These are phyloP conservation scores for Phytophthora tubulina DNA, from an alignment of 352 stramenopile species.

Conservation along the genomic window DNA sequence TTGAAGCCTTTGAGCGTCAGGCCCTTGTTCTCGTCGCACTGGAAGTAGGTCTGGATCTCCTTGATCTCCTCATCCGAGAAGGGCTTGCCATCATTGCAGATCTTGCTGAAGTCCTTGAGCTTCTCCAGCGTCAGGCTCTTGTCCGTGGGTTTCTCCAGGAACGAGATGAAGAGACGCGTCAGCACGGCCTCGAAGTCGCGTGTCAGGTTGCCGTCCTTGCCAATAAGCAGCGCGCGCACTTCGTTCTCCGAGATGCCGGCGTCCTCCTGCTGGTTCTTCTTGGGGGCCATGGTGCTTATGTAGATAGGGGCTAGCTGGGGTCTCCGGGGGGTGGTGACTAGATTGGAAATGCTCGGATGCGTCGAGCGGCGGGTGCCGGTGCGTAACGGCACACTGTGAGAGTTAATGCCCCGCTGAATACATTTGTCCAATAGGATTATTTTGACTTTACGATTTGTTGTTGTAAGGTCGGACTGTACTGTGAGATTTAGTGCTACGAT, in stretches of 20 bases:
- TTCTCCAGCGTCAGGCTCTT: conserved; percentile 86
- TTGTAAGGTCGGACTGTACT: conserved; percentile 27
- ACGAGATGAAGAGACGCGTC: conserved; percentile 88
- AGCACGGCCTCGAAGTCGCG: conserved; percentile 89
- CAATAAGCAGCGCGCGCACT: conserved; percentile 84
- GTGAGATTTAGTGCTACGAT: conserved; percentile 18
- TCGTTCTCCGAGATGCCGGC: conserved; percentile 82
- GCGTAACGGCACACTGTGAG: conserved; percentile 22
- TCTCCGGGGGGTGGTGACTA: conserved; percentile 30
- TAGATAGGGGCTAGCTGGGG: neutral
- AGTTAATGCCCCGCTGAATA: conserved; percentile 21
- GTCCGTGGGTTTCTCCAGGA: conserved; percentile 82
- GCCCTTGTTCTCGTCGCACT: conserved; percentile 92
- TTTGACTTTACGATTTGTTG: neutral
- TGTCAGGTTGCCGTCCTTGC: conserved; percentile 84
- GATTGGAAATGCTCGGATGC: conserved; percentile 45
- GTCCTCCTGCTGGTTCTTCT: conserved; percentile 65
- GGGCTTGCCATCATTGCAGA: conserved; percentile 89
- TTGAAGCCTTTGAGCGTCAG: conserved; percentile 91
- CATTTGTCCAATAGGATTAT: neutral
- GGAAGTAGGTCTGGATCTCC: conserved; percentile 93
- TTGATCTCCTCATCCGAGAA: conserved; percentile 92
- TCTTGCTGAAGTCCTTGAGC: conserved; percentile 91
- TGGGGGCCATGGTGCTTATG: conserved; percentile 56
- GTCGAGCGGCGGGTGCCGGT: conserved; percentile 21